Evolutionary conservation across 169 alveolate species (phyloP).

Genomic region (Plasmodium knowlesi): DNA sequence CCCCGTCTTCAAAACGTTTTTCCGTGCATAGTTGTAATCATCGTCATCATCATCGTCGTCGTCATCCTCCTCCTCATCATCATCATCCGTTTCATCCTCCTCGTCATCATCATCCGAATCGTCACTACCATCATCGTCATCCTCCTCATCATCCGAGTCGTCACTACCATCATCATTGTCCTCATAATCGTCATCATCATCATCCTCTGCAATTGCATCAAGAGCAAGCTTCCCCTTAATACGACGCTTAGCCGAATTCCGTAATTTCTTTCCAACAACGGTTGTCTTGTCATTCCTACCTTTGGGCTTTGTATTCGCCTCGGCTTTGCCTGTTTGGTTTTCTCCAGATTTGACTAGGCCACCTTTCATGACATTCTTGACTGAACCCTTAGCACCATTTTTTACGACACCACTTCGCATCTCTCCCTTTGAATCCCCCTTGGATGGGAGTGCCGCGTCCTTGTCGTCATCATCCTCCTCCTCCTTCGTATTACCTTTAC

Average conservation of each 20-base stretch:
- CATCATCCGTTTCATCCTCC: constrained; percentile 5
- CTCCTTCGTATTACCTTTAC: background rate
- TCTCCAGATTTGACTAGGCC: background rate
- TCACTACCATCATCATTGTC: background rate
- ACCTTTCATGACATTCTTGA: background rate
- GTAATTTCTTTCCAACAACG: background rate
- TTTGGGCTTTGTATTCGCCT: too few species aligned
- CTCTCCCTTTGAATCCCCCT: background rate
- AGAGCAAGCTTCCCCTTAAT: background rate
- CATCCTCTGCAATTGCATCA: background rate
- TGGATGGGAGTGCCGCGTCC: background rate
- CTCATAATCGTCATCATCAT: background rate
- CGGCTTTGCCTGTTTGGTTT: too few species aligned
- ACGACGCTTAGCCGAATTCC: background rate
- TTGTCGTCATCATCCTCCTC: background rate
- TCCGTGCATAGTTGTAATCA: background rate
- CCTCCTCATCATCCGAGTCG: constrained; percentile 15
- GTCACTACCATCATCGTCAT: constrained; percentile 6
- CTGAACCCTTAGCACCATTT: background rate
- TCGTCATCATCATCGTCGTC: constrained; percentile 43
- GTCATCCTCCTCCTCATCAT: constrained; percentile 13
- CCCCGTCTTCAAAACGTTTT: background rate
- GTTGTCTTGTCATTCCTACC: background rate
- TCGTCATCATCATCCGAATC: background rate
- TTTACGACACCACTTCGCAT: background rate